Percentiles rank a stretch among this genome's conserved stretches.
These are phyloP conservation scores for Fusarium sp. DNA, from an alignment of 2,329 filamentous ascomycete genomes.

Conservation along the genomic window DNA sequence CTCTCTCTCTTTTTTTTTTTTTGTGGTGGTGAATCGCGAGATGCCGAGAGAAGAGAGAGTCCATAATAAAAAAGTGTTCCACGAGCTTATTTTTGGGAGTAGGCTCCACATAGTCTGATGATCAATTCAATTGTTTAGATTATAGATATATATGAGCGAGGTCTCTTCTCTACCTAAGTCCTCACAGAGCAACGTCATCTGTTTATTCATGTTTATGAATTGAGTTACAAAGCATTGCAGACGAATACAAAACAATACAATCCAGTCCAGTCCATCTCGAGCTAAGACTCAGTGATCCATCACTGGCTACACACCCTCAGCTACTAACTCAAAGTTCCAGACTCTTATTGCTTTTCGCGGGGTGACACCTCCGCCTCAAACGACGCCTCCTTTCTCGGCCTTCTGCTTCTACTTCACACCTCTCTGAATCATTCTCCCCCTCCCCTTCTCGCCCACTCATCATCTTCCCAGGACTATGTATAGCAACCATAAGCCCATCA, in stretches of 20 bases:
- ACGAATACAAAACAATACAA: background rate
- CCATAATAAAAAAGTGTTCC: constrained; percentile 26
- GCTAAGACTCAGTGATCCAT: constrained; percentile 5
- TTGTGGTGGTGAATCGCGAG: background rate
- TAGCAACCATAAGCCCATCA: constrained; percentile 51
- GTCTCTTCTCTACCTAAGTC: background rate
- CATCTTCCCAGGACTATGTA: constrained; percentile 44
- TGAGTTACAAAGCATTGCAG: constrained; percentile 15
- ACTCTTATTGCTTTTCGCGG: constrained; percentile 24
- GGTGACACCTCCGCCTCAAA: constrained; percentile 27
- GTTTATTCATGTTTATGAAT: constrained; percentile 11
- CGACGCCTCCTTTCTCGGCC: constrained; percentile 22
- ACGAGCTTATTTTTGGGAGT: constrained; percentile 19
- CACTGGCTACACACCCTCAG: background rate
- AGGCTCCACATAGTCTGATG: constrained; percentile 18
- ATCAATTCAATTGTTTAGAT: background rate
- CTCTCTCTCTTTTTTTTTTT: background rate
- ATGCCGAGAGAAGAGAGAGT: background rate
- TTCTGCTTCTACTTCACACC: constrained; percentile 1
- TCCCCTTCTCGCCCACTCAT: constrained; percentile 6
- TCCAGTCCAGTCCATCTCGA: background rate
- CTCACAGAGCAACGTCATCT: background rate
- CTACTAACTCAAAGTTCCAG: constrained; percentile 18
- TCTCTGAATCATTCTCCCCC: background rate
- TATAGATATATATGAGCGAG: background rate